These are phyloP conservation scores for Tolypocladium cylindrosporum DNA, from an alignment of 2,329 filamentous ascomycete species.

Conservation along the genomic window DNA sequence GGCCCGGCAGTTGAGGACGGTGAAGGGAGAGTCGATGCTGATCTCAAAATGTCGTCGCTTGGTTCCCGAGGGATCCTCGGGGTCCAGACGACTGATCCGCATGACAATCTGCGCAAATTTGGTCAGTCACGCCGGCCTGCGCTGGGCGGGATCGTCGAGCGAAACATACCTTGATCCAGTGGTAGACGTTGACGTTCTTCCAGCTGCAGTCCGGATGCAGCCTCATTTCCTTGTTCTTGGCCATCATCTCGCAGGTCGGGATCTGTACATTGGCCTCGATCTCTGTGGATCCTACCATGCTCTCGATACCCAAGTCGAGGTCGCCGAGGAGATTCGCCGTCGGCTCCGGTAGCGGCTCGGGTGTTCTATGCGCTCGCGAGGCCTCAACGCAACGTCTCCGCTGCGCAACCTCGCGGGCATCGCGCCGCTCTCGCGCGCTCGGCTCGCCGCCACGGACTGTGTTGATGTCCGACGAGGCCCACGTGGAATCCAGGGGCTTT, in stretches of 20 bases:
- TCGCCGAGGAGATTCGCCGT: slow-evolving; percentile 72
- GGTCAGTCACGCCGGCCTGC: slow-evolving; percentile 3
- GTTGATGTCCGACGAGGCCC: slow-evolving; percentile 64
- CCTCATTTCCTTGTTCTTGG: slow-evolving; percentile 53
- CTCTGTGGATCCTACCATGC: slow-evolving; percentile 77
- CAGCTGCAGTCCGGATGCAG: slow-evolving; percentile 89
- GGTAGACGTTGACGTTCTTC: slow-evolving; percentile 86
- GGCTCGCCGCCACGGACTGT: slow-evolving; percentile 75
- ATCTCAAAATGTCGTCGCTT: slow-evolving; percentile 90
- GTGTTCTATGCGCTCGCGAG: slow-evolving; percentile 24
- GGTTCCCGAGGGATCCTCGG: slow-evolving; percentile 57
- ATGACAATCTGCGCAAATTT: slow-evolving; percentile 61
- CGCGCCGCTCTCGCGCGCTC: slow-evolving; percentile 33
- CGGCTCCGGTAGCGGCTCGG: slow-evolving; percentile 36
- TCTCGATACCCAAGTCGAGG: slow-evolving; percentile 58
- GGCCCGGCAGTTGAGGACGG: slow-evolving; percentile 86
- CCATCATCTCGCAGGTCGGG: slow-evolving; percentile 80
- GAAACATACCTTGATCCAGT: slow-evolving; percentile 78
- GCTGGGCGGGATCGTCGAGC: background rate
- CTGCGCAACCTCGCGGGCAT: slow-evolving; percentile 36
- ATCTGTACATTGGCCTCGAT: slow-evolving; percentile 92
- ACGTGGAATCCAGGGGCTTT: slow-evolving; percentile 61
- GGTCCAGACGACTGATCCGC: slow-evolving; percentile 77
- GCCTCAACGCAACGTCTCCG: slow-evolving; percentile 45
- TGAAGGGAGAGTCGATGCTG: slow-evolving; percentile 91